phyloP scores from a whole-genome alignment of 306 rosid genomes.

The Argentina anserina region DNA sequence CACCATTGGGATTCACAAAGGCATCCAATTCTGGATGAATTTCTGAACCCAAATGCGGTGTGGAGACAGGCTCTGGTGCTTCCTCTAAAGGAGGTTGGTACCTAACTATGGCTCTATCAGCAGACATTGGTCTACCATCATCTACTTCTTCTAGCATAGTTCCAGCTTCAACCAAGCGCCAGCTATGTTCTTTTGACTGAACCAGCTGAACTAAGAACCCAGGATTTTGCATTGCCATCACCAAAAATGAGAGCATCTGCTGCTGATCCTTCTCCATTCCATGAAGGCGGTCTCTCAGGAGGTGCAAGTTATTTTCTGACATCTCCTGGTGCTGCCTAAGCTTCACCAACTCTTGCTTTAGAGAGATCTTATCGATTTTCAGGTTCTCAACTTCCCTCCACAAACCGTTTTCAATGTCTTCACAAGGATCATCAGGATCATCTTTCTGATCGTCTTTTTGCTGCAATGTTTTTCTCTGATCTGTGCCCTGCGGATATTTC shows the following conservation, averaged over 20 bases:
- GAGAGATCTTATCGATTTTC: conserved; percentile 58
- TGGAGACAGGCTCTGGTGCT: conserved; percentile 30
- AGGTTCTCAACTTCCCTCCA: conserved; percentile 86
- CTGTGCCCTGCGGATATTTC: conserved; percentile 53
- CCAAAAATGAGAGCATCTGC: conserved; percentile 92
- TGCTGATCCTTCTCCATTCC: conserved; percentile 96
- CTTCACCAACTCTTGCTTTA: conserved; percentile 75
- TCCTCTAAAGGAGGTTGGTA: conserved; percentile 58
- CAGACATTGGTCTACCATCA: conserved; percentile 37
- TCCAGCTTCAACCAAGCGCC: conserved; percentile 60
- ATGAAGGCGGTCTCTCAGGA: conserved; percentile 57
- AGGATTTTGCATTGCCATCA: conserved; percentile 93
- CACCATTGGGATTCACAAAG: conserved; percentile 58
- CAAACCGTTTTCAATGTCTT: conserved; percentile 34
- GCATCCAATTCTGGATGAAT: conserved; percentile 40
- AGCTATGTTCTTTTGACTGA: conserved; percentile 77
- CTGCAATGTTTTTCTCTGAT: conserved; percentile 44
- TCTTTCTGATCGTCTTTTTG: conserved; percentile 44
- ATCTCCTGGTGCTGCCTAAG: conserved; percentile 81
- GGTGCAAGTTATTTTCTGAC: conserved; percentile 55
- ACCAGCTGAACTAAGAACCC: conserved; percentile 68
- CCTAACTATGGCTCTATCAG: conserved; percentile 60
- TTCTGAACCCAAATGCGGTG: conserved; percentile 27
- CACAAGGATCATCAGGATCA: conserved; percentile 31
- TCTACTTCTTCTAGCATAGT: conserved; percentile 41